Percentiles rank a stretch among this genome's conserved stretches.
Evolutionary conservation across 148 eudicot species (phyloP).

Genomic region (Vaccinium vitisidaea): DNA sequence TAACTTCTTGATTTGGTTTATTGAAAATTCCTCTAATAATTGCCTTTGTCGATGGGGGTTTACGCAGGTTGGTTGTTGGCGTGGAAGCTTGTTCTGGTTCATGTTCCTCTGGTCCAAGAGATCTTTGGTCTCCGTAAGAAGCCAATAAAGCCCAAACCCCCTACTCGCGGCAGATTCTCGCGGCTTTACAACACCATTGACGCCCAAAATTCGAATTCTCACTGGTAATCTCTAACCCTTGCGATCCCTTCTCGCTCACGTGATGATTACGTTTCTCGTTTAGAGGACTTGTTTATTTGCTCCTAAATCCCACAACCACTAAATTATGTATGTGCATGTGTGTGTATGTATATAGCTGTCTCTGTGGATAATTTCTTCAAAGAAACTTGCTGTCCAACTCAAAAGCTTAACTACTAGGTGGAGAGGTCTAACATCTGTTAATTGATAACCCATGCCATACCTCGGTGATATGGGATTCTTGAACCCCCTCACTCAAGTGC

Average conservation of each 20-base stretch:
- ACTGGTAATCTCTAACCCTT: conserved; percentile 11
- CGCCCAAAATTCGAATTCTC: conserved; percentile 18
- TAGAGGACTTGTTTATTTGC: not conserved
- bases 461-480: not conserved
- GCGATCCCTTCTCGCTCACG: not conserved
- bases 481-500: not conserved
- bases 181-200: conserved; percentile 34
- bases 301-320: not conserved
- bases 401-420: not conserved
- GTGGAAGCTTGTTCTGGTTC: conserved; percentile 81
- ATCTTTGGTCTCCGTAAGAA: conserved; percentile 73
- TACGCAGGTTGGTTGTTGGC: conserved; percentile 73
- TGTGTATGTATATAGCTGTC: not conserved
- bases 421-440: not conserved
- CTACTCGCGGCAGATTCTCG: conserved; percentile 42
- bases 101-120: conserved; percentile 87
- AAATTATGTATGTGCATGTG: not conserved
- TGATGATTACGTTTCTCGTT: no score
- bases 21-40: conserved; percentile 2
- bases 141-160: conserved; percentile 49
- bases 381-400: not conserved
- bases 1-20: conserved; percentile 1
- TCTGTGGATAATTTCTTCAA: not conserved
- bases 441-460: not conserved
- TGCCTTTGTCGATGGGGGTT: not conserved